Conservation (phyloP, 441 rosid genomes). For the Euphorbia schlechtendalii region DNA sequence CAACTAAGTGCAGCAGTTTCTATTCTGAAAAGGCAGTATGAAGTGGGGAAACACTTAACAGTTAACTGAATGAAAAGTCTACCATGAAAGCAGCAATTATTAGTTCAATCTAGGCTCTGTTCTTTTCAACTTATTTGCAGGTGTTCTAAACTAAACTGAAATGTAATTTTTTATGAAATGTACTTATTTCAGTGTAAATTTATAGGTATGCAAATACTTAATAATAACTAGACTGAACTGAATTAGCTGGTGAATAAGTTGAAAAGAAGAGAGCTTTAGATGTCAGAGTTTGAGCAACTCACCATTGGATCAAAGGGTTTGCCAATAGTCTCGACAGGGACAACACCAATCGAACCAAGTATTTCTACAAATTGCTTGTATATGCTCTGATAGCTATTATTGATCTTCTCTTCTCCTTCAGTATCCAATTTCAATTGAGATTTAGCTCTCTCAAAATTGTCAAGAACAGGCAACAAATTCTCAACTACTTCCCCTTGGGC, state of each 20-base stretch:
- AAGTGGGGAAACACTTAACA: not conserved
- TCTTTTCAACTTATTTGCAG: too few species aligned
- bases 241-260: too few species aligned
- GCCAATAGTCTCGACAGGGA: conserved; percentile 75
- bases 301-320: conserved; percentile 90
- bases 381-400: conserved; percentile 83
- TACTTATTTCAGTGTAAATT: too few species aligned
- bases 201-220: too few species aligned
- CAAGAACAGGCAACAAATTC: conserved; percentile 67
- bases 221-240: too few species aligned
- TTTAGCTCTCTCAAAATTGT: conserved; percentile 94
- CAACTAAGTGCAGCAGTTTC: not conserved
- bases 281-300: conserved; percentile 30
- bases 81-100: too few species aligned
- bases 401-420: conserved; percentile 90
- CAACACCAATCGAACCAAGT: conserved; percentile 66
- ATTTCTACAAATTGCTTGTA: conserved; percentile 90
- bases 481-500: conserved; percentile 91
- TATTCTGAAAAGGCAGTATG: not conserved
- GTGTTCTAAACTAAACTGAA: too few species aligned
- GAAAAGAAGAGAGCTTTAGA: not conserved
- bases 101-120: too few species aligned
- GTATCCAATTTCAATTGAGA: conserved; percentile 72
- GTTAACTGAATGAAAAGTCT: not conserved
- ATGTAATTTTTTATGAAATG: too few species aligned